Evolutionary conservation across 306 rosid genomes (phyloP).

Genomic region (Clitoria ternatea): DNA sequence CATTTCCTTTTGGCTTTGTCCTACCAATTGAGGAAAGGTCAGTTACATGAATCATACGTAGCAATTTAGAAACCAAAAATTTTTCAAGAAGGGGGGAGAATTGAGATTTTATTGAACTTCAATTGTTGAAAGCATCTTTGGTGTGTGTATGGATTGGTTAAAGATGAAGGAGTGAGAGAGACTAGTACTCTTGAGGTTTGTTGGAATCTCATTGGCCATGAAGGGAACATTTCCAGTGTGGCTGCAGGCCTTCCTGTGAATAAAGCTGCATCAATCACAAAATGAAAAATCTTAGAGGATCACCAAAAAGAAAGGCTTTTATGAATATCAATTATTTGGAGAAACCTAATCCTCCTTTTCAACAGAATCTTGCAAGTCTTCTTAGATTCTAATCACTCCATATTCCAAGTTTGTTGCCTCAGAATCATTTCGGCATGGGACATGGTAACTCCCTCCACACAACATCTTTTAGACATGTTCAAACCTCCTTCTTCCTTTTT

Average conservation of each 20-base stretch:
- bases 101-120: conserved; percentile 1
- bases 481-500: conserved; percentile 25
- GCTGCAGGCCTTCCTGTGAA: conserved; percentile 82
- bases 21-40: no score
- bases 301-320: conserved; percentile 36
- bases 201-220: conserved; percentile 95
- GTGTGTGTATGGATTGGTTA: conserved; percentile 36
- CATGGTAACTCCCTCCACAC: conserved; percentile 37
- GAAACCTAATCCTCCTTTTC: conserved; percentile 63
- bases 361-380: conserved; percentile 53
- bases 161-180: conserved; percentile 34
- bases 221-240: conserved; percentile 98
- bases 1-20: not conserved
- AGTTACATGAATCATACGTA: no score
- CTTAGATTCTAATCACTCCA: conserved; percentile 50
- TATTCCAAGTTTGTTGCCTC: conserved; percentile 42
- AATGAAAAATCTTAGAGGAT: conserved; percentile 49
- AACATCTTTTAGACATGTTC: conserved; percentile 42
- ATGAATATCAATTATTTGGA: conserved; percentile 5
- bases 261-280: conserved; percentile 70
- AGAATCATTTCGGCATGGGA: conserved; percentile 52
- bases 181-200: conserved; percentile 55
- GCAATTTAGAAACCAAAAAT: no score
- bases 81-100: no score
- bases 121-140: conserved; percentile 16